A percentile compares a stretch with the other conserved stretches of the same genome.
Conservation (phyloP, 2,329 filamentous ascomycete genomes). For the Fusarium praegraminearum region DNA sequence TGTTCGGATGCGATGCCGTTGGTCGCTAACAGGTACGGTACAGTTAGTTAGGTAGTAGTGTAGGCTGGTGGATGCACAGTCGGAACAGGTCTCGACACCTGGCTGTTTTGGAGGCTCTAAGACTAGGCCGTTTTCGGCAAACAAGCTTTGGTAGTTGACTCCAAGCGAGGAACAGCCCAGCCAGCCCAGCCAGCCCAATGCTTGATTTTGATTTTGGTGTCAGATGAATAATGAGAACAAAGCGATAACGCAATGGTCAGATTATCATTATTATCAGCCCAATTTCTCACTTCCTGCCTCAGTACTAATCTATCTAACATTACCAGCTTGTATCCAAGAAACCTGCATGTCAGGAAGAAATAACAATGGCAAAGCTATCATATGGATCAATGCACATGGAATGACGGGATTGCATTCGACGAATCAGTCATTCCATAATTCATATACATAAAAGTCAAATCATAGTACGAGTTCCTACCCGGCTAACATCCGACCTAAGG, state of each 20-base stretch:
- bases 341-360: slow-evolving; percentile 4
- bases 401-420: not conserved
- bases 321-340: not conserved
- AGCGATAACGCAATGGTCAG: slow-evolving; percentile 1
- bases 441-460: slow-evolving; percentile 1
- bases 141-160: slow-evolving; percentile 15
- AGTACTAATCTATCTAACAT: not conserved
- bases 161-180: not conserved
- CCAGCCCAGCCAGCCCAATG: not conserved
- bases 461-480: not conserved
- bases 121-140: slow-evolving; percentile 33
- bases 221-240: not conserved
- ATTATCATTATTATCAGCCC: not conserved
- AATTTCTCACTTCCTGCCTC: not conserved
- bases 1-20: slow-evolving; percentile 31
- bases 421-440: slow-evolving; percentile 19
- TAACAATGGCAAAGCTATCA: slow-evolving; percentile 13
- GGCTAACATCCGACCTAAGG: not conserved
- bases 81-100: slow-evolving; percentile 37
- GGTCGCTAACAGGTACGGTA: slow-evolving; percentile 26
- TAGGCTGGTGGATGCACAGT: slow-evolving; percentile 9
- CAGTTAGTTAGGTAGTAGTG: not conserved
- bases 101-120: slow-evolving; percentile 25
- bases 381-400: slow-evolving; percentile 7
- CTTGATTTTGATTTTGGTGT: not conserved